Evolutionary conservation across 495 filamentous ascomycete genomes (phyloP), one percentile per base, ranked within the genome.

Genomic region (Lepidopterella palustris): DNA sequence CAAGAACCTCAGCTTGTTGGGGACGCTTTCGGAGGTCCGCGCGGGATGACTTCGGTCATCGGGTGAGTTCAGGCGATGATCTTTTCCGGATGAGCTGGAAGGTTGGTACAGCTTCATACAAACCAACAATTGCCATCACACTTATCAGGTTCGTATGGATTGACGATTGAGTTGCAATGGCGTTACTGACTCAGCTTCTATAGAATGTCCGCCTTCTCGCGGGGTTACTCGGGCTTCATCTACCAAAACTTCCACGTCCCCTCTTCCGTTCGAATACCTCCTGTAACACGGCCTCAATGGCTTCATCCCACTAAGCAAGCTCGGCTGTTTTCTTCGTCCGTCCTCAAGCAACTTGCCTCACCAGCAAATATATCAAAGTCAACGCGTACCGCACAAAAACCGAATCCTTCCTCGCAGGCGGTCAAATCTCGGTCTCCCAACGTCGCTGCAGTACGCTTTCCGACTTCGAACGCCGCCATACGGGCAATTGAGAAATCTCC

Each of bases 171-270:
- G 9, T 3, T 9, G 4, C 18, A 23, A 57, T 48, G 21, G 15
- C 13, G 9, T 21, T 49, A 23, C 39, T 51, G 13, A 25, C 6
- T 28, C 13, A 5, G 6, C n/a, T n/a, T n/a, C n/a, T 40, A 18
- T 48, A 66, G 59, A 31, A 66, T 66, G 63, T 8, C 63, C 9
- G 29, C 58, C 15, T 57, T 64, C 58, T 61, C 58, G 4, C 53
- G 58, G n/a, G 56, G 65, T 15, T 54, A 58, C 53, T n/a, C 48
- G 11, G 48, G 49, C 57, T 26, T 49, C 54, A 20, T 59, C 25
- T 55, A 48, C 48, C 55, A 56, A 21, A 31, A 61, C 31, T 51
- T 64, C 49, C 54, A 58, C 24, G 51, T 68, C 5, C 61, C 65
- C 4, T 54, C 58, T 25, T 53, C 61, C n/a, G 25, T 64, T 50